Percentiles rank a stretch among this genome's conserved stretches.
phyloP scores from a whole-genome alignment of 176 grass and related monocot genomes.

The Coix lacrymajobi region DNA sequence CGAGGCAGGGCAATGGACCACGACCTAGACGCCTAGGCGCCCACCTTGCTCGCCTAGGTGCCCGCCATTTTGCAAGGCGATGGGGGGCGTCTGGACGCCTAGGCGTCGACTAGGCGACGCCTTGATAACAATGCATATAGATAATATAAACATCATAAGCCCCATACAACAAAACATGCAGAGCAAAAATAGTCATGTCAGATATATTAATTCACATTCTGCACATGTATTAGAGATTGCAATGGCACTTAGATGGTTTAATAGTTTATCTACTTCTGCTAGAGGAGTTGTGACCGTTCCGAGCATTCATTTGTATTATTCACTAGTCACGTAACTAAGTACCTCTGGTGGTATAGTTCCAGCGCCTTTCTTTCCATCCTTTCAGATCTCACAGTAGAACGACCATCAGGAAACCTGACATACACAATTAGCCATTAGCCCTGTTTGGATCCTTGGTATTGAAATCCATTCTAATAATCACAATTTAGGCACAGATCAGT shows the following conservation, averaged over 20 bases:
- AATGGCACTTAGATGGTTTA: neutral
- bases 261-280: conserved; percentile 13
- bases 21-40: too few relatives aligned
- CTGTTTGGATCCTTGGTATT: neutral
- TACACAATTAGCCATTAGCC: conserved; percentile 21
- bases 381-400: conserved; percentile 83
- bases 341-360: conserved; percentile 78
- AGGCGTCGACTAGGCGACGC: too few relatives aligned
- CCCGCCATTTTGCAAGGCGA: too few relatives aligned
- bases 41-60: too few relatives aligned
- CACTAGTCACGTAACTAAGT: conserved; percentile 7
- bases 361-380: conserved; percentile 73
- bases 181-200: neutral
- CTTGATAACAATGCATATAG: too few relatives aligned
- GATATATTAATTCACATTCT: neutral
- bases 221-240: neutral
- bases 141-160: conserved; percentile 1
- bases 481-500: neutral
- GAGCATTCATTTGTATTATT: neutral
- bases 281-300: neutral
- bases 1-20: too few relatives aligned
- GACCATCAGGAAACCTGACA: conserved; percentile 70
- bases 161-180: neutral
- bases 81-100: too few relatives aligned
- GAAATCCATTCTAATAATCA: neutral